These are phyloP conservation scores for Fusarium tjaetaba DNA, from an alignment of 2,329 filamentous ascomycete genomes.

Conservation along the genomic window DNA sequence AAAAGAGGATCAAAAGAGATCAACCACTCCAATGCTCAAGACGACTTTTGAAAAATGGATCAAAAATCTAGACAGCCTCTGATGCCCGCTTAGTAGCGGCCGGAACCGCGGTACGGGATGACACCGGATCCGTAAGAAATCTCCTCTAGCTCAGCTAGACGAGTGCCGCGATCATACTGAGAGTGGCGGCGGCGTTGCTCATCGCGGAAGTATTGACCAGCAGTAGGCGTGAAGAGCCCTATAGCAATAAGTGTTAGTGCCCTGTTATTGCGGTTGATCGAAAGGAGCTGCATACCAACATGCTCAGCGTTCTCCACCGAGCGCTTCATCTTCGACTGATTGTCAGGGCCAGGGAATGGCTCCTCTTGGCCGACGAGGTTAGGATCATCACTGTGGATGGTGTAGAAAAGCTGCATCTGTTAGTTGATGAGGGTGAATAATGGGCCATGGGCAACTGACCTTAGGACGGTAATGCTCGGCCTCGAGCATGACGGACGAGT, in stretches of 20 bases:
- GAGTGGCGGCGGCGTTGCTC: conserved; percentile 81
- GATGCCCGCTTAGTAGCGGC: conserved; percentile 19
- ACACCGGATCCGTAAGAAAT: conserved; percentile 61
- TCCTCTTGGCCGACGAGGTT: conserved; percentile 76
- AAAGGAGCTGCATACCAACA: conserved; percentile 67
- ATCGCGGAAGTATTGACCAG: conserved; percentile 76
- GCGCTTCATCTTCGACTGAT: conserved; percentile 86
- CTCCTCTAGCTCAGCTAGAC: conserved; percentile 74
- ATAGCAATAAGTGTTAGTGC: not conserved
- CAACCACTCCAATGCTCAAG: conserved; percentile 29
- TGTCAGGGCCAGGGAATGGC: conserved; percentile 81
- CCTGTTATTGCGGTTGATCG: not conserved
- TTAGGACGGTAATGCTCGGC: conserved; percentile 84
- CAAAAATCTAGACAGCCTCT: conserved; percentile 21
- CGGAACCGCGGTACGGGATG: conserved; percentile 50
- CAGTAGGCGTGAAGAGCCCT: conserved; percentile 85
- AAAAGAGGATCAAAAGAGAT: conserved; percentile 15
- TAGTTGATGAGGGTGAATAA: not conserved
- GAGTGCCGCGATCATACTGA: conserved; percentile 84
- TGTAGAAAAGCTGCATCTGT: conserved; percentile 60
- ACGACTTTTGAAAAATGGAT: conserved; percentile 24
- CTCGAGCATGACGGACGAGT: conserved; percentile 95
- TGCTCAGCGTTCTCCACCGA: conserved; percentile 88
- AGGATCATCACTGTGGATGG: conserved; percentile 57
- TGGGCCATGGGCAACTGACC: conserved; percentile 55